Percentiles rank a stretch among this genome's conserved stretches.
phyloP scores from a whole-genome alignment of 257 asterid species.

The Jasminum sambac region DNA sequence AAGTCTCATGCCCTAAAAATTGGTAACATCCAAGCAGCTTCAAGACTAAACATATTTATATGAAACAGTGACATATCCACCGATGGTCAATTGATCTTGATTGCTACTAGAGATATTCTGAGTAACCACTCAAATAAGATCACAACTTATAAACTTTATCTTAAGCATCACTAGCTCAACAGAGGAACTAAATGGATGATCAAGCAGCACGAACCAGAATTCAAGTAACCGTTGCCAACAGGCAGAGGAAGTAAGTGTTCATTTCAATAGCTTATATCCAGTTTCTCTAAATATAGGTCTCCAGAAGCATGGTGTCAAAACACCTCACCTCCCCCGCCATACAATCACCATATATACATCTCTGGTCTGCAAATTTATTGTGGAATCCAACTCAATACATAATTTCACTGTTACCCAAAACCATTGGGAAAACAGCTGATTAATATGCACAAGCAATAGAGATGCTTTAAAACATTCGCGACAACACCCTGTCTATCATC shows the following conservation, averaged over 20 bases:
- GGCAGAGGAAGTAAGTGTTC: conserved; percentile 7
- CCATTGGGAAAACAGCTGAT: conserved; percentile 27
- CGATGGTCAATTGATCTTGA: conserved; percentile 26
- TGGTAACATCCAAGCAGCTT: conserved; percentile 25
- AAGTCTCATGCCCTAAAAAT: conserved; percentile 21
- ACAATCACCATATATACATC: conserved; percentile 5
- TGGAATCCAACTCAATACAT: conserved; percentile 18
- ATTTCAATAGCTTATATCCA: conserved; percentile 21
- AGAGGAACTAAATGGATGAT: conserved; percentile 28
- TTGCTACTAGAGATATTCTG: conserved; percentile 14
- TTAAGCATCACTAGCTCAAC: conserved; percentile 33
- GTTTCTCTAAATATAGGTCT: conserved; percentile 20
- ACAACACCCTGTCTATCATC: conserved; percentile 31
- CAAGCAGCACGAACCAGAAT: conserved; percentile 24
- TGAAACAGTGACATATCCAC: conserved; percentile 5
- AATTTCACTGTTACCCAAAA: conserved; percentile 20
- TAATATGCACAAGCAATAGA: conserved; percentile 24
- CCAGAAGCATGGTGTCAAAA: conserved; percentile 10
- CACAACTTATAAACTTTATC: conserved; percentile 27
- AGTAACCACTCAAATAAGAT: conserved; percentile 28
- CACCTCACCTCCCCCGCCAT: conserved; percentile 12
- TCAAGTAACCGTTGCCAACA: conserved; percentile 24
- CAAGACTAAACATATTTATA: conserved; percentile 18
- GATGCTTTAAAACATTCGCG: conserved; percentile 29
- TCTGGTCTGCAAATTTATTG: conserved; percentile 12